phyloP scores from a whole-genome alignment of 495 filamentous ascomycete species.

The Elasticomyces elasticus region DNA sequence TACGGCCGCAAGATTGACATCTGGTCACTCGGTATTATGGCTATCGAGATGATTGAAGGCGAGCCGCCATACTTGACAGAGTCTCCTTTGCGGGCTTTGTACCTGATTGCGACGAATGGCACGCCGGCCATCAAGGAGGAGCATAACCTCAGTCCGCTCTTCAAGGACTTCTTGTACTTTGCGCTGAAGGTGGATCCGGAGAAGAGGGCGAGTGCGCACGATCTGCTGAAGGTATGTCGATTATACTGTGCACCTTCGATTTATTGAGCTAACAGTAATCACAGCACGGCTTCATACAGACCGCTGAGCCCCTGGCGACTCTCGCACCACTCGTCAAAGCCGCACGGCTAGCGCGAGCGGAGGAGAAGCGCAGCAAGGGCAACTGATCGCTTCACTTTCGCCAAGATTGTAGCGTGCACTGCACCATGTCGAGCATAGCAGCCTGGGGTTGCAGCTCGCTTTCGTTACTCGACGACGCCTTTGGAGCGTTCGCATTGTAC shows the following conservation, averaged over 20 bases:
- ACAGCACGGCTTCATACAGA: constrained; percentile 82
- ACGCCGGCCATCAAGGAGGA: constrained; percentile 94
- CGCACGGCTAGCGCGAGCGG: constrained; percentile 68
- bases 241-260: background rate
- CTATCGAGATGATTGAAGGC: constrained; percentile 99
- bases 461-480: background rate
- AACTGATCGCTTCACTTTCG: constrained; percentile 12
- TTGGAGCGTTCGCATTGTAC: background rate
- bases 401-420: background rate
- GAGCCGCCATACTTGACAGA: constrained; percentile 96
- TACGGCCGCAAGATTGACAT: constrained; percentile 98
- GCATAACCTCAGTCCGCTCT: constrained; percentile 64
- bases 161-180: constrained; percentile 84
- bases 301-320: constrained; percentile 63
- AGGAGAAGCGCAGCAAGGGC: constrained; percentile 60
- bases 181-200: constrained; percentile 95
- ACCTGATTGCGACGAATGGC: constrained; percentile 93
- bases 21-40: constrained; percentile 98
- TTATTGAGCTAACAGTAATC: constrained; percentile 2
- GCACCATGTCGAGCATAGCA: background rate
- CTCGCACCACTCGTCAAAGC: constrained; percentile 76
- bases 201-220: constrained; percentile 81
- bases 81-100: constrained; percentile 83
- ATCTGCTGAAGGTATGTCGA: constrained; percentile 66
- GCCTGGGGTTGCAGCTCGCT: background rate